Conservation (phyloP, 139 green algal genomes). For the Chlorokybus atmophyticus region DNA sequence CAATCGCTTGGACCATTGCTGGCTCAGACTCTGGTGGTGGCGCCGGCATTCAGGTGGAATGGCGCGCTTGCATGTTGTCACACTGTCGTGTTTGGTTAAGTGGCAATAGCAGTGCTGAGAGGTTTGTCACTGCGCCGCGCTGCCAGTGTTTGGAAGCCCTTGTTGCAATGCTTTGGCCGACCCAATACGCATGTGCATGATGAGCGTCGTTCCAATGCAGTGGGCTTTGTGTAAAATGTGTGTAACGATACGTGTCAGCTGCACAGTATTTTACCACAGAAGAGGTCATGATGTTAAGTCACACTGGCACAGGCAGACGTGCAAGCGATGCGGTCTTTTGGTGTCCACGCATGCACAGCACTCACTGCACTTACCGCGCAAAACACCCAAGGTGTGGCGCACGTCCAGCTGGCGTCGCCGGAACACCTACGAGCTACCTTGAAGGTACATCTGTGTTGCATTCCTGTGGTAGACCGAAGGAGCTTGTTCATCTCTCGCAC, state of each 20-base stretch:
- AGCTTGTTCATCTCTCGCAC: no score
- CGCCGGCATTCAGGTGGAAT: conserved; percentile 74
- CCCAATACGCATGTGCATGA: no score
- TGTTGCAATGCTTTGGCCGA: neutral
- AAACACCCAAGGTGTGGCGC: conserved; percentile 72
- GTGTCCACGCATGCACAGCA: conserved; percentile 58
- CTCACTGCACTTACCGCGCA: conserved; percentile 86
- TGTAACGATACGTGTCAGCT: no score
- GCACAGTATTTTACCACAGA: no score
- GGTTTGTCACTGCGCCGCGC: no score
- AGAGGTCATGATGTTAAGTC: no score
- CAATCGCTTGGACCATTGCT: conserved; percentile 39
- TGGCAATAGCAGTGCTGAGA: no score
- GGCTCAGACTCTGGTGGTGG: conserved; percentile 86
- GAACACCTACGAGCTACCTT: neutral
- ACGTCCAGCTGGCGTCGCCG: neutral
- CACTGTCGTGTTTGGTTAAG: no score
- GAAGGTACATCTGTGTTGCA: neutral
- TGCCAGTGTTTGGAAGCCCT: neutral
- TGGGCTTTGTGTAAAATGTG: no score
- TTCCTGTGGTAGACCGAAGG: neutral
- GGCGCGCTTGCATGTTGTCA: conserved; percentile 18
- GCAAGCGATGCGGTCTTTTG: no score
- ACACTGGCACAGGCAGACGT: no score
- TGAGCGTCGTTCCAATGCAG: no score